Evolutionary conservation across 2,329 filamentous ascomycete genomes (phyloP).

Genomic region (Bipolaris zeicola): DNA sequence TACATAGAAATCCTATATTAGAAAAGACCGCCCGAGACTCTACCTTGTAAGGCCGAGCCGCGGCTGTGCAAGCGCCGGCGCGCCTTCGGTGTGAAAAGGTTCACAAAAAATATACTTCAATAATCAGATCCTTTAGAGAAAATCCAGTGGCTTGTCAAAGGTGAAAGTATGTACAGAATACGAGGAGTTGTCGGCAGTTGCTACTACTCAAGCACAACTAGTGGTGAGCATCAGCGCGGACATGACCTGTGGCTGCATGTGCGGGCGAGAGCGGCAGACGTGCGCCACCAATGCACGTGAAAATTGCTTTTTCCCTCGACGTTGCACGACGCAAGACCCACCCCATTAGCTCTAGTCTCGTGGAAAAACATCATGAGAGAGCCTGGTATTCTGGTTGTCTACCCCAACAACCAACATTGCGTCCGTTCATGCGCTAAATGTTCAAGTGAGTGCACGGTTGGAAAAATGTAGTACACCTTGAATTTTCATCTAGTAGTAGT

Average conservation of each 20-base stretch:
- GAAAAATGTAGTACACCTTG: neutral
- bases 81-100: conserved; percentile 38
- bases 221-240: neutral
- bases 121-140: neutral
- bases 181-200: neutral
- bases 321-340: neutral
- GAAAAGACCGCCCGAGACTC: conserved; percentile 3
- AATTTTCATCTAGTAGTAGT: neutral
- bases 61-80: conserved; percentile 41
- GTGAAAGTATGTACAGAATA: neutral
- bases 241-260: neutral
- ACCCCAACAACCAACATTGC: too few relatives aligned
- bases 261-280: neutral
- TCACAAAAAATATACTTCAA: neutral
- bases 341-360: neutral
- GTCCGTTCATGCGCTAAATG: too few relatives aligned
- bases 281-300: neutral
- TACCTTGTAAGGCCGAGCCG: conserved; percentile 45
- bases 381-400: too few relatives aligned
- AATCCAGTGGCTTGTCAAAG: conserved; percentile 25
- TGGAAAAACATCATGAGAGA: neutral
- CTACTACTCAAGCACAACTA: neutral
- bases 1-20: conserved; percentile 44
- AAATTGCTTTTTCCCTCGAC: neutral
- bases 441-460: neutral